phyloP scores from a whole-genome alignment of 768 basidiomycete species.

The Mycena albidolilacea region DNA sequence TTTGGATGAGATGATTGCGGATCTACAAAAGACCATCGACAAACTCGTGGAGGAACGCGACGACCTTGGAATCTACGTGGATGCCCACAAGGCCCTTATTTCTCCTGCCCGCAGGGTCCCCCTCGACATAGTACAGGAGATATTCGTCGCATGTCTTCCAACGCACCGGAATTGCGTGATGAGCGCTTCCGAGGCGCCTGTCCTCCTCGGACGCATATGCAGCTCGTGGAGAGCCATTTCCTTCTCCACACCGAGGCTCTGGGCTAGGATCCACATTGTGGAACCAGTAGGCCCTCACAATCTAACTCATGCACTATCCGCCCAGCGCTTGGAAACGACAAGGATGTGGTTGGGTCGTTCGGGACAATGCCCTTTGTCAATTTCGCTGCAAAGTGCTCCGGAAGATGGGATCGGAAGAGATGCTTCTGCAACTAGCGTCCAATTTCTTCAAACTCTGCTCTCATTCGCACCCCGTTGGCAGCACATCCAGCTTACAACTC shows the following conservation, averaged over 20 bases:
- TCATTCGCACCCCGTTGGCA: slow-evolving; percentile 12
- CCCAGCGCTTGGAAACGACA: neutral
- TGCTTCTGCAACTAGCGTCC: neutral
- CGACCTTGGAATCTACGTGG: neutral
- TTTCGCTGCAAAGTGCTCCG: neutral
- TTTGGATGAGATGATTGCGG: slow-evolving; percentile 11
- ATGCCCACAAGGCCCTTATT: slow-evolving; percentile 3
- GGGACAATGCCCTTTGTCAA: slow-evolving; percentile 7
- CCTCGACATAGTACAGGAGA: slow-evolving; percentile 17
- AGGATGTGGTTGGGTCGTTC: slow-evolving; percentile 7
- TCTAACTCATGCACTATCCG: no score
- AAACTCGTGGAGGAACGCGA: neutral
- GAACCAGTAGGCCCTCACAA: neutral
- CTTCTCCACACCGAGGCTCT: slow-evolving; percentile 23
- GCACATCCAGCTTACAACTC: neutral
- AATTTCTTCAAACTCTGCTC: neutral
- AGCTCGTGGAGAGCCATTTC: slow-evolving; percentile 28
- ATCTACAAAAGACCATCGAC: slow-evolving; percentile 3
- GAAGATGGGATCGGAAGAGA: neutral
- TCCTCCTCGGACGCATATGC: slow-evolving; percentile 30
- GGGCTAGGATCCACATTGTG: slow-evolving; percentile 16
- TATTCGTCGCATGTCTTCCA: slow-evolving; percentile 25
- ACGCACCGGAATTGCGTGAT: slow-evolving; percentile 21
- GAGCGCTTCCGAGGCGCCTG: slow-evolving; percentile 22
- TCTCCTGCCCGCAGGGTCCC: slow-evolving; percentile 8